These are phyloP conservation scores for Chrysopogon serrulatus DNA, from an alignment of 176 grass and related monocot genomes.

Conservation along the genomic window DNA sequence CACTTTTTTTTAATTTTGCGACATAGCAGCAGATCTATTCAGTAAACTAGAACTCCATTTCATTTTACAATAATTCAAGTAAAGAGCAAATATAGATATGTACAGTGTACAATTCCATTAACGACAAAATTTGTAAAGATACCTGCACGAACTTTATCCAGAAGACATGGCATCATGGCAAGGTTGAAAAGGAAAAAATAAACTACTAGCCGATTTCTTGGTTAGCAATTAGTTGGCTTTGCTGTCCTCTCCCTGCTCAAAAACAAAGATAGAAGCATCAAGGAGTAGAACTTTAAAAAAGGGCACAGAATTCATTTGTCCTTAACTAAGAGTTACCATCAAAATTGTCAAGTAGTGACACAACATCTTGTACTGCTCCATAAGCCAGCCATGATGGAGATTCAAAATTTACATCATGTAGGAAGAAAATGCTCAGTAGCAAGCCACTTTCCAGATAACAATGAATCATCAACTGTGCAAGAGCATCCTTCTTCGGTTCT, in stretches of 20 bases:
- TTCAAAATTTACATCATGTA: conserved; percentile 38
- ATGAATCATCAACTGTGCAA: neutral
- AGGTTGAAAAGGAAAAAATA: conserved; percentile 20
- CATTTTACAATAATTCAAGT: neutral
- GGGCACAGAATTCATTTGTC: neutral
- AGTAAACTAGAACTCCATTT: neutral
- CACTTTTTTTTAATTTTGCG: neutral
- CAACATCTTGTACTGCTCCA: conserved; percentile 25
- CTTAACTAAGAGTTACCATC: conserved; percentile 31
- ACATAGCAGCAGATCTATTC: neutral
- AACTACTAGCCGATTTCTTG: conserved; percentile 19
- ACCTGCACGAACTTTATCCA: conserved; percentile 49
- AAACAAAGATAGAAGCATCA: conserved; percentile 22
- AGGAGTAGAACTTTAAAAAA: neutral
- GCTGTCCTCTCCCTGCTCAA: conserved; percentile 33
- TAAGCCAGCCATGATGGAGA: conserved; percentile 20
- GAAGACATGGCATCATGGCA: neutral
- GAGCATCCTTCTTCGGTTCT: neutral
- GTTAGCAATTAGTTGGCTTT: conserved; percentile 30
- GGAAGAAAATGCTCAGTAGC: neutral
- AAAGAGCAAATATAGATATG: neutral
- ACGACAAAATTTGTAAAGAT: neutral
- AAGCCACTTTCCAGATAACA: conserved; percentile 2
- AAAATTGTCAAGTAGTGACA: conserved; percentile 25
- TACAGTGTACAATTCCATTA: neutral